Evolutionary conservation across 2,329 filamentous ascomycete species (phyloP), one percentile per base, ranked within the genome.

Genomic region (Metarhizium brunneum): DNA sequence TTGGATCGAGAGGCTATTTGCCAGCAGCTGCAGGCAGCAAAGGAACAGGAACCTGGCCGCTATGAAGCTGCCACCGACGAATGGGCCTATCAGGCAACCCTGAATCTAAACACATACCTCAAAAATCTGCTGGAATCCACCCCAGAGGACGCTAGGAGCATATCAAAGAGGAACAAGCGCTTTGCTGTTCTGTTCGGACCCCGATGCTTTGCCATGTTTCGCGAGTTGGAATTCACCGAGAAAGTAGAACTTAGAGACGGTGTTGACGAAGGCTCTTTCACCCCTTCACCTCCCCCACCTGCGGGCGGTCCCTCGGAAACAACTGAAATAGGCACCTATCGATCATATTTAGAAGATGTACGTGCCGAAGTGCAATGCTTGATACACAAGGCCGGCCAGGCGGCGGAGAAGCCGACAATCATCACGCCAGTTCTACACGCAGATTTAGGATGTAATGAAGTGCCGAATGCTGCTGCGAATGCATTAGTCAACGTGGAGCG

Each of bases 101-200:
- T 63, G 6, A 79, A 78, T 11, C 65, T 83, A 3, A 74, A 76
- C 55, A 75, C 73, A 6, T 83, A 83, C 52, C 65, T 82, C 3
- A 74, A 72, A 36, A 79, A 83, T 56, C 68, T 78, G 6, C 68
- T 78, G 3, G 70, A 74, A 29, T 65, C 66, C 1, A 65, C 66
- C 2, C 66, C 66, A 1, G 68, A 69, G 40, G 68, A 70, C 8
- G 64, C 64, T 0, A 68, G 76, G 48, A 77, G 69, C 52, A 81
- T 84, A 40, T 79, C 79, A 2, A 78, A 77, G 54, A 69, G 80
- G 1, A 84, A 84, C 60, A 83, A 82, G 63, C 74, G 76, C 14
- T 83, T 83, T 54, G 68, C 69, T 30, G 75, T 82, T 2, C 70
- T 80, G 6, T 82, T 83, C 56, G 77, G 79, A 0, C 70, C 71